Evolutionary conservation across 148 eudicot species (phyloP).

Genomic region (Rhododendron henanense): DNA sequence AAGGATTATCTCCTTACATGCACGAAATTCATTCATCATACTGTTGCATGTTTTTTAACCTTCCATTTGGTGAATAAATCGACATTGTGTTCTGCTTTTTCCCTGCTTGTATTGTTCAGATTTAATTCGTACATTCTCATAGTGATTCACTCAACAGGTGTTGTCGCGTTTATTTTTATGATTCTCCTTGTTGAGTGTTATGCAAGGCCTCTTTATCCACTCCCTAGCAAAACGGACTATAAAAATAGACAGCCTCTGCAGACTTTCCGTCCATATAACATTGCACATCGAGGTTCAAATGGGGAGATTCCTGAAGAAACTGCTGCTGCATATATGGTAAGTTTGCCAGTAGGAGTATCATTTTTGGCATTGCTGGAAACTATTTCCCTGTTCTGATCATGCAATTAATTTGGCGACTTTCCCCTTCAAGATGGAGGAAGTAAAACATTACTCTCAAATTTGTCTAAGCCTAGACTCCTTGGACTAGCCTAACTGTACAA

Average conservation of each 20-base stretch:
- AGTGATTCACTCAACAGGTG: conserved; percentile 35
- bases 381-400: neutral
- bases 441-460: neutral
- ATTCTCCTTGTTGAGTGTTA: conserved; percentile 53
- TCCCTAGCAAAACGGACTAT: conserved; percentile 52
- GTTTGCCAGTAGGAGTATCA: neutral
- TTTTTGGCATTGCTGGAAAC: neutral
- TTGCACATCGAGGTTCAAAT: conserved; percentile 97
- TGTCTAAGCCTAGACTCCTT: neutral
- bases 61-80: neutral
- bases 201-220: conserved; percentile 73
- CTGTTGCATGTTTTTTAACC: neutral
- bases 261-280: conserved; percentile 73
- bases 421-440: neutral
- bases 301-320: conserved; percentile 98
- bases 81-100: neutral
- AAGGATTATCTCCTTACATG: neutral
- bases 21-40: neutral
- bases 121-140: neutral
- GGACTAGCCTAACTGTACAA: neutral
- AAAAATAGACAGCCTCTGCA: conserved; percentile 62
- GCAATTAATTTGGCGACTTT: neutral
- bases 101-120: neutral
- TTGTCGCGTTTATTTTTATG: conserved; percentile 49
- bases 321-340: conserved; percentile 78